Percentiles rank a stretch among this genome's conserved stretches.
These are phyloP conservation scores for Nemania sp. DNA, from an alignment of 2,329 filamentous ascomycete genomes.

Conservation along the genomic window DNA sequence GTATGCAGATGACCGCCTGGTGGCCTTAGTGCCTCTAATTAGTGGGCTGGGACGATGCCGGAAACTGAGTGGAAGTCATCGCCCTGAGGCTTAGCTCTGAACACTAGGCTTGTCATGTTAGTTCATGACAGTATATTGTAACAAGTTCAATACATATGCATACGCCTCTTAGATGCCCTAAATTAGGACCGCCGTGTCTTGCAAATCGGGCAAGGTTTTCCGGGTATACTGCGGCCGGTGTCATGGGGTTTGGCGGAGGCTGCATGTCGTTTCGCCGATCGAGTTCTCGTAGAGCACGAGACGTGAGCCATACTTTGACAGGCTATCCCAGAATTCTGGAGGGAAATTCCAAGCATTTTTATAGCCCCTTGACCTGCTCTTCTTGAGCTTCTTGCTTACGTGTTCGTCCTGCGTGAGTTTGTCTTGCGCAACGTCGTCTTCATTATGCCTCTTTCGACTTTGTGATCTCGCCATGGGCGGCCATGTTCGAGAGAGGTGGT, in stretches of 20 bases:
- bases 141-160: too few relatives aligned
- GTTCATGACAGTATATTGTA: neutral
- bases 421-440: constrained; percentile 2
- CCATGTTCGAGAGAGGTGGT: neutral
- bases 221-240: neutral
- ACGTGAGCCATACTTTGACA: constrained; percentile 37
- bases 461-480: constrained; percentile 13
- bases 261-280: constrained; percentile 32
- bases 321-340: constrained; percentile 36
- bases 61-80: constrained; percentile 1
- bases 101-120: constrained; percentile 1
- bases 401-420: neutral
- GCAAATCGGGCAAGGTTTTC: constrained; percentile 34
- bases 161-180: constrained; percentile 43
- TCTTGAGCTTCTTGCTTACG: constrained; percentile 11
- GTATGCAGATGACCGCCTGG: constrained; percentile 24
- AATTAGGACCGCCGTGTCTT: constrained; percentile 42
- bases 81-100: neutral
- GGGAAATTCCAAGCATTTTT: constrained; percentile 1
- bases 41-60: neutral
- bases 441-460: constrained; percentile 5
- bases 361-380: neutral
- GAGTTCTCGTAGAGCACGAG: constrained; percentile 36
- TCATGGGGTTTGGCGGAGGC: neutral
- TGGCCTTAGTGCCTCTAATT: neutral